A percentile compares a stretch with the other conserved stretches of the same genome.
Conservation (phyloP, 1,284 basidiomycete genomes). For the Ustilago crameri region DNA sequence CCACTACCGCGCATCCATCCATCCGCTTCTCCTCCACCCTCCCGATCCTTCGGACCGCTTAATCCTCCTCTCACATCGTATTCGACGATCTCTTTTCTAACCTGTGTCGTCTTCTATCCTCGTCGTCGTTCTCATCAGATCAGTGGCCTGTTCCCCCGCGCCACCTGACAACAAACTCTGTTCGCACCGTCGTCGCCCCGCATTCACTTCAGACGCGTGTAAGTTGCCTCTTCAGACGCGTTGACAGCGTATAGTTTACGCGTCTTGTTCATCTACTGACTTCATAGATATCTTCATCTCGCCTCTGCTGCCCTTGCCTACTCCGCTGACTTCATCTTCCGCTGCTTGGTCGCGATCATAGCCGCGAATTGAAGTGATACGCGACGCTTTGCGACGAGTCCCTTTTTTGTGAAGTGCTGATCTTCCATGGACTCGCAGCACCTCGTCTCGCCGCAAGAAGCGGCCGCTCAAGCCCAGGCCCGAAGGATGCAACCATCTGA, state of each 20-base stretch:
- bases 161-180: constrained; percentile 10
- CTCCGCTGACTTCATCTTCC: constrained; percentile 3
- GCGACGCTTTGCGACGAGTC: constrained; percentile 37
- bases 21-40: constrained; percentile 34
- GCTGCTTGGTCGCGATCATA: constrained; percentile 12
- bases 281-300: constrained; percentile 18
- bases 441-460: constrained; percentile 56
- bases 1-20: constrained; percentile 20
- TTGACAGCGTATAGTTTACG: constrained; percentile 18
- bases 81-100: constrained; percentile 23
- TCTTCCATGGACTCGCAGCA: constrained; percentile 53
- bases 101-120: constrained; percentile 11
- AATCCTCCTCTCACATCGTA: constrained; percentile 9
- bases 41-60: constrained; percentile 8
- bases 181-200: constrained; percentile 39
- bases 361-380: constrained; percentile 39
- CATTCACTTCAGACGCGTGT: constrained; percentile 45
- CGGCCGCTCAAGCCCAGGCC: constrained; percentile 55
- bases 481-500: constrained; percentile 53
- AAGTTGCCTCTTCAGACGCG: constrained; percentile 31
- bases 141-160: constrained; percentile 15
- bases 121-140: constrained; percentile 1
- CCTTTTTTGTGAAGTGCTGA: constrained; percentile 32
- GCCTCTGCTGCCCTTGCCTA: constrained; percentile 6
- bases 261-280: constrained; percentile 35